These are phyloP conservation scores for Lophium mytilinum DNA, from an alignment of 495 filamentous ascomycete genomes.

Conservation along the genomic window DNA sequence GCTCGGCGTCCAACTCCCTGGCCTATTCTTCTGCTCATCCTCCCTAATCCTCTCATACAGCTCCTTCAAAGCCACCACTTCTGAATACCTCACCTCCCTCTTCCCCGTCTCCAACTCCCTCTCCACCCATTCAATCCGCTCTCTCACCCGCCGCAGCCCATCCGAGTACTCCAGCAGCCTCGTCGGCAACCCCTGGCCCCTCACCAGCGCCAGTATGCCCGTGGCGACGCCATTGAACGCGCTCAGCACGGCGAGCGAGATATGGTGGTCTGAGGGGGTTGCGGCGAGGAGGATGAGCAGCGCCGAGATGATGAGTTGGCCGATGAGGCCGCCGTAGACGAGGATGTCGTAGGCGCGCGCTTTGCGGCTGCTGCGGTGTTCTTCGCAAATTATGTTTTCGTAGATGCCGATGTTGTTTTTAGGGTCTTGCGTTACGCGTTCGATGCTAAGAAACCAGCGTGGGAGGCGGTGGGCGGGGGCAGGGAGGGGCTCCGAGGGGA, in stretches of 20 bases:
- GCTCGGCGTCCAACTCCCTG: constrained; percentile 11
- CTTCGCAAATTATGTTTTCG: constrained; percentile 13
- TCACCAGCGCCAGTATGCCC: constrained; percentile 11
- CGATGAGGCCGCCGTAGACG: constrained; percentile 9
- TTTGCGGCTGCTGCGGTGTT: neutral
- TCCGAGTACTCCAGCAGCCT: constrained; percentile 15
- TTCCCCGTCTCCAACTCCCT: constrained; percentile 17
- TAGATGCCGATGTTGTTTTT: constrained; percentile 20
- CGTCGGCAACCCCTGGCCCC: constrained; percentile 12
- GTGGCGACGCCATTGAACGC: constrained; percentile 19
- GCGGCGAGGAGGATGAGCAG: constrained; percentile 20
- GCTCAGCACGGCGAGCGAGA: constrained; percentile 16
- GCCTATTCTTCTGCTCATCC: constrained; percentile 18
- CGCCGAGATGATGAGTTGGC: constrained; percentile 16
- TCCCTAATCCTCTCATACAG: constrained; percentile 18
- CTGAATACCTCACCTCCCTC: constrained; percentile 20
- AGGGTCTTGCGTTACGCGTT: constrained; percentile 7
- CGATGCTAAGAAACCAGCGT: constrained; percentile 8
- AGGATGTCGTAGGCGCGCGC: constrained; percentile 4
- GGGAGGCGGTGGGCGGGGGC: constrained; percentile 6
- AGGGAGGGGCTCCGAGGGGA: constrained; percentile 3
- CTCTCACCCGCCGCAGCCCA: constrained; percentile 16
- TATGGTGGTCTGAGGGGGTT: constrained; percentile 13
- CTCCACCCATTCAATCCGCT: constrained; percentile 22
- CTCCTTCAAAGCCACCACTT: constrained; percentile 19